Base-by-base conservation (phyloP, 177 flowering plant species). In the Vitis hybrid region DNA sequence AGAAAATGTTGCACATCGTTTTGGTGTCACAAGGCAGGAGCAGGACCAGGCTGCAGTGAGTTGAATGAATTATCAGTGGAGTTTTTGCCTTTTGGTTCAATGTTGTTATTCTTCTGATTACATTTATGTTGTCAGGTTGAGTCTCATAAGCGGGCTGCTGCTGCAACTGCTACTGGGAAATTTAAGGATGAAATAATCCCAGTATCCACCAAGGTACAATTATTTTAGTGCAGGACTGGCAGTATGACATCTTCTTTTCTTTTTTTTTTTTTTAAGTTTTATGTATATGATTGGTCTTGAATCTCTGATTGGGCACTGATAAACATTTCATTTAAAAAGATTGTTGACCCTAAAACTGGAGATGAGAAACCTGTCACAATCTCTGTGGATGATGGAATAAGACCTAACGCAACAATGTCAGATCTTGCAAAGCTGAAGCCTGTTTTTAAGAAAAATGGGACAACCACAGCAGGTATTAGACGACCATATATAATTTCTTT, bases 11-110 rank as follows among this genome's bases (percentile, higher is more conserved):
- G 97, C 99, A 19, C 82, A 84, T 6, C 94, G 98, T 51, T 96
- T 81, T 84, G 91, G 97, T 62, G 97, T 96, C 5, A 81, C 99
- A 66, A 84, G 98, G 71, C 82, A 85, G 85, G 94, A 92, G 80
- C 99, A 94, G 74, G 99, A 96, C 78, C 94, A 89, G 74, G 99
- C 99, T 72, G 97, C 99, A 39, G 99, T 94, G 69, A 87, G 95
- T 89, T 79, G 31, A 29, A 31, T 73, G 56, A 71, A 73, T 48
- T 69, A 2, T 50, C 45, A 15, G 12, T 73, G 5, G 63, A 18
- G 34, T 56, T 20, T 48, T 16, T 61, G 11, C 29, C 51, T n/a
- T 14, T 10, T 65, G 10, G 1, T 14, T 20, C 2, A 2, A 15
- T 29, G 18, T 22, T 5, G 15, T 56, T 68, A 54, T 59, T 50